Base-by-base conservation (phyloP, 2,329 filamentous ascomycete genomes). In the Hymenoscyphus fraxineus region DNA sequence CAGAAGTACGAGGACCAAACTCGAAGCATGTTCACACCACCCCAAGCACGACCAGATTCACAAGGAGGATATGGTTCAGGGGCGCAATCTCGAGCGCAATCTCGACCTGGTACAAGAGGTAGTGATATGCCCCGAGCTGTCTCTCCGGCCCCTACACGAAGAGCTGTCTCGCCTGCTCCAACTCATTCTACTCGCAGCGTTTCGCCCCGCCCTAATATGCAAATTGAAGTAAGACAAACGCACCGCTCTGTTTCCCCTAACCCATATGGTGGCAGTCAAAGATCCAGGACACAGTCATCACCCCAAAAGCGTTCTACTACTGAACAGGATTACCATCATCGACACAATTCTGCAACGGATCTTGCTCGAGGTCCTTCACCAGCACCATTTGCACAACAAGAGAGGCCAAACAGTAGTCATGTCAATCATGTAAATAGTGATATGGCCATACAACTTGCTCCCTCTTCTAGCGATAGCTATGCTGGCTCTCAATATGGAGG, bases 1-100 rank as follows among this genome's bases (percentile, higher is more conserved):
- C 90, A 96, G 72, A 93, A 93, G 77, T 97, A 94, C 73, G 87
- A 90, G 27, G 86, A 88, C 57, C 91, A 97, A 76, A 92, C 91
- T 2, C 86, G 92, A 55, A 92, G 84, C 73, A 88, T 97, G 80
- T 95, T 96, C 76, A 82, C 67, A 60, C 65, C 71, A 55, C 10
- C 61, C 19, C 74, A 70, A 67, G 68, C 60, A 60, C 71, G 73
- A 60, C 71, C 73, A 16, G 74, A 73, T 15, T 74, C 74, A 13
- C 72, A 70, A 61, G 63, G 66, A 54, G 72, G 69, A 32, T 73
- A 71, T 65, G 69, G 77, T 57, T 73, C 75, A 63, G 76, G 73
- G 58, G 76, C 75, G 63, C 80, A 78, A 27, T 27, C 27, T 27
- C 27, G 6, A 35, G 35, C 6, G 35, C 35, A 35, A 47, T 82